phyloP scores from a whole-genome alignment of 2,329 filamentous ascomycete species.

The Hysterium pulicare region DNA sequence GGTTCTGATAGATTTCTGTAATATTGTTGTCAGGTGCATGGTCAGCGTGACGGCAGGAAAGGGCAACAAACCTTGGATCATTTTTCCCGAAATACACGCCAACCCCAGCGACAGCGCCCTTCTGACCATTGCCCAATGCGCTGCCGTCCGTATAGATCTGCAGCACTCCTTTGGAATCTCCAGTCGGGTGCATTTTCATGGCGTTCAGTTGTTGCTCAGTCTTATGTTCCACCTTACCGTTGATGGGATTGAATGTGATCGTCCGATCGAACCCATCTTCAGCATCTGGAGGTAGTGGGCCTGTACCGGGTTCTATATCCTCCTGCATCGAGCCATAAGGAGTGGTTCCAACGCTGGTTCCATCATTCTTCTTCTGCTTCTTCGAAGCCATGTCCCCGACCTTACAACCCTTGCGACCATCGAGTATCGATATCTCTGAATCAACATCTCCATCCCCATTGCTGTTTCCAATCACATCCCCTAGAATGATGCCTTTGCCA shows the following conservation, averaged over 20 bases:
- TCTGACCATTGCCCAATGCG: constrained; percentile 56
- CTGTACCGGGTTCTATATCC: constrained; percentile 49
- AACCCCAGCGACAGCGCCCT: constrained; percentile 56
- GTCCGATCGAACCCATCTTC: constrained; percentile 62
- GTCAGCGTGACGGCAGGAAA: constrained; percentile 12
- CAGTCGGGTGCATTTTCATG: constrained; percentile 46
- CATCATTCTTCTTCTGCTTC: constrained; percentile 35
- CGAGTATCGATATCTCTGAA: constrained; percentile 18
- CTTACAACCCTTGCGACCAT: constrained; percentile 13
- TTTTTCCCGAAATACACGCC: constrained; percentile 63
- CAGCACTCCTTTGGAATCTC: constrained; percentile 48
- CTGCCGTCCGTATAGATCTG: constrained; percentile 64
- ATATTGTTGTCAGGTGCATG: not conserved
- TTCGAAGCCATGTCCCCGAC: constrained; percentile 26
- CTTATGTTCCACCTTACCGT: constrained; percentile 56
- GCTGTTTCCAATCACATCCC: constrained; percentile 21
- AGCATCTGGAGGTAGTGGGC: constrained; percentile 53
- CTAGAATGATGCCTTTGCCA: constrained; percentile 19
- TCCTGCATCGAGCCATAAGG: constrained; percentile 21
- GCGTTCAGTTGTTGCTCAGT: constrained; percentile 46
- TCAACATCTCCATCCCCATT: constrained; percentile 24
- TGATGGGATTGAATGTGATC: constrained; percentile 52
- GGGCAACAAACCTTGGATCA: constrained; percentile 49
- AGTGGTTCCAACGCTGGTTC: constrained; percentile 10
- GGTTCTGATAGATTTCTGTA: constrained; percentile 70